phyloP scores from a whole-genome alignment of 163 green algal species.

The Chloromonas sp. region DNA sequence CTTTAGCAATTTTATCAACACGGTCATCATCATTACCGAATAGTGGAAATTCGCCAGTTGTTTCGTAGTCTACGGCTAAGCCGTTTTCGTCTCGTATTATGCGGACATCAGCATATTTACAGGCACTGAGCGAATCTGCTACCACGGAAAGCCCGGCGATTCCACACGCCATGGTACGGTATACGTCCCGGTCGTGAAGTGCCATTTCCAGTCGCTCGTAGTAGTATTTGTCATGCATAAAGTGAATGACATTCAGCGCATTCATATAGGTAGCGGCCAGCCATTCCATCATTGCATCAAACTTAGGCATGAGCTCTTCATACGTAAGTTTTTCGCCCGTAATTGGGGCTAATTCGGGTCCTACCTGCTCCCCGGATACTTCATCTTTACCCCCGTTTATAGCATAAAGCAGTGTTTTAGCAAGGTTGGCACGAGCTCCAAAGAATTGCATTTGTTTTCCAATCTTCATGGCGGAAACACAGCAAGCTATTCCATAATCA shows the following conservation, averaged over 20 bases:
- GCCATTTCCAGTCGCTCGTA: slow-evolving; percentile 51
- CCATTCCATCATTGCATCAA: slow-evolving; percentile 45
- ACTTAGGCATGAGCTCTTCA: neutral
- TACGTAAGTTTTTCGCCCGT: neutral
- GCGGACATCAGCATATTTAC: neutral
- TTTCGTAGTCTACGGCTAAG: neutral
- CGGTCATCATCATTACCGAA: neutral
- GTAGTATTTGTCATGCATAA: slow-evolving; percentile 47
- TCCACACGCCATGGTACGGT: neutral
- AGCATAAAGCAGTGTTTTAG: slow-evolving; percentile 44
- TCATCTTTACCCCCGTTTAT: slow-evolving; percentile 28
- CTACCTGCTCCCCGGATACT: slow-evolving; percentile 15
- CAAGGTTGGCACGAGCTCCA: slow-evolving; percentile 49
- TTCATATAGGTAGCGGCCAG: slow-evolving; percentile 41
- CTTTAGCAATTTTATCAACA: neutral
- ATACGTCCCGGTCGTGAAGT: slow-evolving; percentile 13
- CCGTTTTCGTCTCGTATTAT: neutral
- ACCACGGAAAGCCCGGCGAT: neutral
- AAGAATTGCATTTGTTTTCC: slow-evolving; percentile 46
- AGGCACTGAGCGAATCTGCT: neutral
- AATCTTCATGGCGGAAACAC: slow-evolving; percentile 33
- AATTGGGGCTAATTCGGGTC: neutral
- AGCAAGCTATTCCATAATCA: slow-evolving; percentile 45
- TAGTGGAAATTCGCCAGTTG: neutral
- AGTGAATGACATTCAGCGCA: slow-evolving; percentile 53